Base-by-base conservation (phyloP, 345 rosid species). In the Aurinia saxatilis region DNA sequence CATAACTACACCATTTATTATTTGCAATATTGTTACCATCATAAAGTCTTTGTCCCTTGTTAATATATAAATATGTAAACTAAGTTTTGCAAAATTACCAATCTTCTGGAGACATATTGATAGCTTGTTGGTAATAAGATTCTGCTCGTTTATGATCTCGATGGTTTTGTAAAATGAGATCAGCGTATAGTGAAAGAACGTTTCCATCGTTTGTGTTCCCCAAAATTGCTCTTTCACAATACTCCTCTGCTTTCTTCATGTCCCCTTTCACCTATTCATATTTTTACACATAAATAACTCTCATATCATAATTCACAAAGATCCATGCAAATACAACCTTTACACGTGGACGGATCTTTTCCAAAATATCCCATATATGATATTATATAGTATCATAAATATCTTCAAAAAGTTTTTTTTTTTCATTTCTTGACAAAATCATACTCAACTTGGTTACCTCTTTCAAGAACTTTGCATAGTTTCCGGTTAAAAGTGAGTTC, bases 381-480 rank as follows among this genome's bases (percentile, higher is more conserved):
- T 27, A 27, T 27, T 7, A 5, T 27, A 27, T 4, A 6, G 6
- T 27, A 27, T 5, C 4, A 21, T 21, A 21, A 12, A 39, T 39
- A 39, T 39, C 45, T 14, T 2, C 7, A 31, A 21, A 11, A 13
- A 41, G 38, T n/a, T 34, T 2, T 34, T 34, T 7, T 27, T 27
- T n/a, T n/a, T n/a, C n/a, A 31, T 31, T 31, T 31, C 35, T 31
- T 31, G 7, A 31, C 35, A 7, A 31, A 31, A 55, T 14, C 27
- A 11, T 38, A 38, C 19, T 19, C 10, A 23, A 65, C 39, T 45
- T 47, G 9, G 27, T 67, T 67, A 82, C 91, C 82, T 84, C 89
- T 81, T 81, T 84, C 76, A 84, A 74, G 65, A 82, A 81, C 75
- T 51, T 82, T 9, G 91, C 91, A 65, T 84, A 84, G 70, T 84